Percentiles rank a stretch among this genome's conserved stretches.
Evolutionary conservation across 495 filamentous ascomycete species (phyloP).

Genomic region (Bathelium albidoporum): DNA sequence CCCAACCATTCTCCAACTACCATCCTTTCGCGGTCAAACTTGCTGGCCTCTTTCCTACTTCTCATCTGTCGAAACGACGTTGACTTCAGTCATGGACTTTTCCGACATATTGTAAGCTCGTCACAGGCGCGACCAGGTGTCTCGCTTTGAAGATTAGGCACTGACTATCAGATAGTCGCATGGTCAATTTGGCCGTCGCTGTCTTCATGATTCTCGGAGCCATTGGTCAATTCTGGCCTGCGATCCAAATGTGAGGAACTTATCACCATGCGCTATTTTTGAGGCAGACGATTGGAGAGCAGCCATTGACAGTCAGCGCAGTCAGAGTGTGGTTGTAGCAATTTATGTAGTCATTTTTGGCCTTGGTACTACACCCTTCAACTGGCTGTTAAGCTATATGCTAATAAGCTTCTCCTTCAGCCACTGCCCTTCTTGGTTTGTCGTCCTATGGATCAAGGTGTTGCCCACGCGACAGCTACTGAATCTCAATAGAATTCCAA

Average conservation of each 20-base stretch:
- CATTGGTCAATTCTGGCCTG: conserved; percentile 72
- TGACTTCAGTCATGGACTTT: conserved; percentile 28
- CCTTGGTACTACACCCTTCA: conserved; percentile 47
- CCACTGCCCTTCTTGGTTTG: conserved; percentile 47
- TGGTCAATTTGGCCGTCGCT: conserved; percentile 85
- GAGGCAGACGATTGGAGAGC: background rate
- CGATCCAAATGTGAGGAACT: conserved; percentile 40
- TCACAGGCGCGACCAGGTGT: background rate
- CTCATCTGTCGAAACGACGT: background rate
- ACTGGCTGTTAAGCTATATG: background rate
- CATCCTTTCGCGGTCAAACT: background rate
- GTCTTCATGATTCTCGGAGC: conserved; percentile 84
- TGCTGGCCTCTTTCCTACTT: too few relatives aligned
- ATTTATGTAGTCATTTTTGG: conserved; percentile 86
- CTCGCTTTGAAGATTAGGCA: background rate
- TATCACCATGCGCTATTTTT: background rate
- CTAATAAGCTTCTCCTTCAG: conserved; percentile 29
- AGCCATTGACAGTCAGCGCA: conserved; percentile 19
- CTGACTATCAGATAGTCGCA: conserved; percentile 51
- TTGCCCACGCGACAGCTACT: background rate
- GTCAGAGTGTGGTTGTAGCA: conserved; percentile 63
- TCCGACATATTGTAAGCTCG: conserved; percentile 34
- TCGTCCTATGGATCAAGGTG: background rate
- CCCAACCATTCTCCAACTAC: background rate
- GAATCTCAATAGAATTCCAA: conserved; percentile 59